Evolutionary conservation across 108 stramenopile genomes (phyloP), one percentile per base, ranked within the genome.

Genomic region (Bacterosira constricta): DNA sequence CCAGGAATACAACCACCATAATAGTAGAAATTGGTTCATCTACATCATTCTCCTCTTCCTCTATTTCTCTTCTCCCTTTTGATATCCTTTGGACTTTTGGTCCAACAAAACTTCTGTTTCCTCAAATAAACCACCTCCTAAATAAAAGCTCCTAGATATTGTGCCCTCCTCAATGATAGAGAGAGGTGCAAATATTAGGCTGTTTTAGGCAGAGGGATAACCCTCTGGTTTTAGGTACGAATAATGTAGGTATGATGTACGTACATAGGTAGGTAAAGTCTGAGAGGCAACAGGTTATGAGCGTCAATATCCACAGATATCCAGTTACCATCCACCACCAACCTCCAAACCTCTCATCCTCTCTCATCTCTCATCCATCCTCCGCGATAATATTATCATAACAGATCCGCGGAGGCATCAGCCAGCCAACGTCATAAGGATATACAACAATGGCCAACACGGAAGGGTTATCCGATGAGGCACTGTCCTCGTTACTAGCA

Each of bases 401-500:
- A 27, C n/a, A 60, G 21, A 18, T 4, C 25, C 3, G n/a, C 66
- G 39, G 2, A 57, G 21, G 30, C n/a, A n/a, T n/a, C n/a, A n/a
- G n/a, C n/a, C n/a, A n/a, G n/a, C n/a, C n/a, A n/a, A n/a, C n/a
- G n/a, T n/a, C n/a, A n/a, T 34, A 1, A 30, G 26, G 26, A 46
- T 21, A n/a, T n/a, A n/a, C 60, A 6, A 86, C 30, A 41, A 91
- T 91, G 90, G 90, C 90, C 7, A 91, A 91, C 54, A 89, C 88
- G 37, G 85, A 91, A 59, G 88, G 90, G 27, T 45, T 91, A 58
- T 58, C 86, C 31, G 90, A 91, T 61, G 88, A 89, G 61, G 86
- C 78, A 29, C 53, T 91, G 54, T 67, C 73, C 42, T 84, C 82
- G 18, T 70, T 91, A 9, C 71, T 86, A 70, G 45, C 79, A 15